Percentiles rank a stretch among this genome's conserved stretches.
Evolutionary conservation across 2,329 filamentous ascomycete species (phyloP).

Genomic region (Neobulgaria alba): DNA sequence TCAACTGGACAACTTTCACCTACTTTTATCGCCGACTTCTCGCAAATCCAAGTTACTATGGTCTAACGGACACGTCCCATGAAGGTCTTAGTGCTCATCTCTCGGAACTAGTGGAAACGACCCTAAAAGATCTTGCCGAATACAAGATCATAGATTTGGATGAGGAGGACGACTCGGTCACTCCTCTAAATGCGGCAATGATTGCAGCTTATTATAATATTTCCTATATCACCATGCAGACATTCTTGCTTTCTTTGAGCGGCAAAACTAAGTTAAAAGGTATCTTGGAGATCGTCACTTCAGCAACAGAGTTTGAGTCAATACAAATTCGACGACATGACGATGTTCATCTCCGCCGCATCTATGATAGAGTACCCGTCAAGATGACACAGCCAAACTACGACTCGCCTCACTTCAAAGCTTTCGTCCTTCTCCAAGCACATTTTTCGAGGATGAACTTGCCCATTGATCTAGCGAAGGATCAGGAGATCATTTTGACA

Average conservation of each 20-base stretch:
- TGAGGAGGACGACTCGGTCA: constrained; percentile 82
- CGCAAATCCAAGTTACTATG: constrained; percentile 95
- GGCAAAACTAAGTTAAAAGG: constrained; percentile 91
- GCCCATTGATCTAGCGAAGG: constrained; percentile 89
- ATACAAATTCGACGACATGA: constrained; percentile 94
- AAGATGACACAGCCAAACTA: constrained; percentile 84
- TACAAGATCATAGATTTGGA: constrained; percentile 95
- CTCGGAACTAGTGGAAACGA: constrained; percentile 89
- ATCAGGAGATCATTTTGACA: constrained; percentile 79
- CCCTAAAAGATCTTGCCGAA: constrained; percentile 80
- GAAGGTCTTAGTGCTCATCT: constrained; percentile 91
- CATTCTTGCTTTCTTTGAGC: constrained; percentile 84
- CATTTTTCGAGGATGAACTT: constrained; percentile 97
- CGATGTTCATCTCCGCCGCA: constrained; percentile 75
- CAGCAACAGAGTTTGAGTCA: constrained; percentile 90
- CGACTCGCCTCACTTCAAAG: constrained; percentile 97
- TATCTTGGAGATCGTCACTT: constrained; percentile 92
- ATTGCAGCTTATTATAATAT: constrained; percentile 99
- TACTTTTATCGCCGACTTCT: constrained; percentile 95
- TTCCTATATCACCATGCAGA: constrained; percentile 98
- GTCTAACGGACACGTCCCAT: constrained; percentile 77
- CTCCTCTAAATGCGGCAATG: constrained; percentile 91
- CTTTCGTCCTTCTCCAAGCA: constrained; percentile 91
- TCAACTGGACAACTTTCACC: constrained; percentile 97
- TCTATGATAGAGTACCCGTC: constrained; percentile 90